Evolutionary conservation across 768 basidiomycete genomes (phyloP).

Genomic region (Lentinus tigrinus): DNA sequence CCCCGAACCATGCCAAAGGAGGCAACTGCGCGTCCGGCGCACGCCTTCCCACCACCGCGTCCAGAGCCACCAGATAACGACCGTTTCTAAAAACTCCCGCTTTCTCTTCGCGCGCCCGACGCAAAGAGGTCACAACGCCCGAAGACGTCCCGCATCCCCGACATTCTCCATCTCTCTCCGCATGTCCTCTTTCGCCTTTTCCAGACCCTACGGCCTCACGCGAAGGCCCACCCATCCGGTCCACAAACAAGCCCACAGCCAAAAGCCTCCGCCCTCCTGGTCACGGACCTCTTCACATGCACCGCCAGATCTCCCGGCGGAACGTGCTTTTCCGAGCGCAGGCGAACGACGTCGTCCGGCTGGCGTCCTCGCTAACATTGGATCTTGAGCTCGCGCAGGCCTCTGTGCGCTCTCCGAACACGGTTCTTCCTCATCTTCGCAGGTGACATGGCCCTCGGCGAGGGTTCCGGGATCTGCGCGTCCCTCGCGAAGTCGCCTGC

Average conservation of each 20-base stretch:
- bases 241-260: background rate
- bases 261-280: constrained; percentile 10
- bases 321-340: background rate
- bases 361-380: too few species aligned
- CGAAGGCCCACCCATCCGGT: constrained; percentile 8
- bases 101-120: background rate
- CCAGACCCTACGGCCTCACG: constrained; percentile 5
- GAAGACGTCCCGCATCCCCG: constrained; percentile 14
- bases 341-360: background rate
- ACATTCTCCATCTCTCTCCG: constrained; percentile 2
- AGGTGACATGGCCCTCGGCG: background rate
- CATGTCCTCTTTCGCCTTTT: constrained; percentile 3
- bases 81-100: background rate
- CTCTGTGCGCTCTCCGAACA: too few species aligned
- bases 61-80: background rate
- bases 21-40: background rate
- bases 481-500: background rate
- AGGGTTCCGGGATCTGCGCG: constrained; percentile 9
- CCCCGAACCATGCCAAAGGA: background rate
- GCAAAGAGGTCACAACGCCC: constrained; percentile 1
- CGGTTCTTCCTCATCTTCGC: background rate
- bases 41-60: background rate
- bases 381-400: too few species aligned
- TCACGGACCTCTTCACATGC: background rate
- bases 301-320: background rate